These are phyloP conservation scores for Ophiosphaerella herpotricha DNA, from an alignment of 2,329 filamentous ascomycete genomes.

Conservation along the genomic window DNA sequence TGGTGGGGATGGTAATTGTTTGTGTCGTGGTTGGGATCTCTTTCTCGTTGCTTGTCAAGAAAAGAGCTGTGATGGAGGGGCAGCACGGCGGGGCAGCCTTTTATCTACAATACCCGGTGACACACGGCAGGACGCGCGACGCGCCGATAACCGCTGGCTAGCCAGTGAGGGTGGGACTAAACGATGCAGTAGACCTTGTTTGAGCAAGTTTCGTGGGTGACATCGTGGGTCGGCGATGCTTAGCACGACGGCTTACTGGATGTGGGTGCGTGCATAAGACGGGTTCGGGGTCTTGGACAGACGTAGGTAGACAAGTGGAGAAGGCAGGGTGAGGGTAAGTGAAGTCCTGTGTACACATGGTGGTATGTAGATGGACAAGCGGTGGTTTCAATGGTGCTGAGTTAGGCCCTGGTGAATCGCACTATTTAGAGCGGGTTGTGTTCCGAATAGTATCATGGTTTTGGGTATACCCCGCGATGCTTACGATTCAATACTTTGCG, in stretches of 20 bases:
- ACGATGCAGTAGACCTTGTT: constrained; percentile 14
- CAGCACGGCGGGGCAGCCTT: neutral
- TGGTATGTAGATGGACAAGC: no score
- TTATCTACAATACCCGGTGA: neutral
- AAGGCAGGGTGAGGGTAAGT: neutral
- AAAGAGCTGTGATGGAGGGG: neutral
- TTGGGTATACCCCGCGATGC: no score
- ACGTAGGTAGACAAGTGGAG: no score
- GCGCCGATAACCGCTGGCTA: neutral
- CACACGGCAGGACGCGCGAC: neutral
- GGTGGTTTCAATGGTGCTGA: no score
- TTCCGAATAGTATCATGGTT: no score
- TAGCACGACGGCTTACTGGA: neutral
- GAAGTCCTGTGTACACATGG: neutral
- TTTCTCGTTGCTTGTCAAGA: no score
- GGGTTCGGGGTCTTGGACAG: neutral
- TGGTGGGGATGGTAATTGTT: neutral
- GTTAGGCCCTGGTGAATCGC: no score
- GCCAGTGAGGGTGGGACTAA: neutral
- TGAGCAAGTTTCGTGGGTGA: constrained; percentile 23
- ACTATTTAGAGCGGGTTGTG: no score
- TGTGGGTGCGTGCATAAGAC: neutral
- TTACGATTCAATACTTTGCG: no score
- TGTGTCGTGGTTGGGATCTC: neutral
- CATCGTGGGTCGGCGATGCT: neutral